phyloP scores from a whole-genome alignment of 192 early-diverging fungal genomes.

The Mortierella antarctica region DNA sequence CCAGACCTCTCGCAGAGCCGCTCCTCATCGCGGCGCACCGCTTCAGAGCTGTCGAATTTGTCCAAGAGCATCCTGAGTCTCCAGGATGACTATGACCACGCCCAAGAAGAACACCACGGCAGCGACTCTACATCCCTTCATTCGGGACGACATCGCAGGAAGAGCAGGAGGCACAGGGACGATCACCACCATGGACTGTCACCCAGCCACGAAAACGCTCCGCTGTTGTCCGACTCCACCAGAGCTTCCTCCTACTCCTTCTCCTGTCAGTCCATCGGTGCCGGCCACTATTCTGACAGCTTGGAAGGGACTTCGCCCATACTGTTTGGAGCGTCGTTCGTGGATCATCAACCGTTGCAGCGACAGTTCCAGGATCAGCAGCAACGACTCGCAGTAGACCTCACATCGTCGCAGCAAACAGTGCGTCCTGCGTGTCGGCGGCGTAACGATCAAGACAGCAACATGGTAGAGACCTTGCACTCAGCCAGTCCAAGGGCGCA shows the following conservation, averaged over 20 bases:
- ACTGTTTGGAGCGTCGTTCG: conserved; percentile 35
- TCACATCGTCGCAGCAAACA: background rate
- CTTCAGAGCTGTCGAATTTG: conserved; percentile 27
- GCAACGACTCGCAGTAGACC: background rate
- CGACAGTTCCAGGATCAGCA: conserved; percentile 37
- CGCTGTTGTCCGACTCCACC: conserved; percentile 9
- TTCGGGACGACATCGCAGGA: conserved; percentile 4
- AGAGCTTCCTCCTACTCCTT: conserved; percentile 31
- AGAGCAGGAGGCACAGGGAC: conserved; percentile 8
- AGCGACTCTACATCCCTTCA: conserved; percentile 17
- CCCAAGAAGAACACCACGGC: conserved; percentile 7
- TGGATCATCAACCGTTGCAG: conserved; percentile 48
- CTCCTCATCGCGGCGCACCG: conserved; percentile 3
- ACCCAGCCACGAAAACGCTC: conserved; percentile 10
- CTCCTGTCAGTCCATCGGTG: conserved; percentile 25
- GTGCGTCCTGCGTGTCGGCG: background rate
- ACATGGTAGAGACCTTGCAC: background rate
- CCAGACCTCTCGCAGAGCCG: background rate
- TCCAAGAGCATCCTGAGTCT: conserved; percentile 48
- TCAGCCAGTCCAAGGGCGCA: background rate
- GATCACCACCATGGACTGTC: background rate
- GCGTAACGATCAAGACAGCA: background rate
- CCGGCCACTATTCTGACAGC: conserved; percentile 31
- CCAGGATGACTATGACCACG: conserved; percentile 18
- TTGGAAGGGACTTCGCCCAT: conserved; percentile 28